Evolutionary conservation across 495 filamentous ascomycete genomes (phyloP), one percentile per base, ranked within the genome.

Genomic region (Neurospora sp.): DNA sequence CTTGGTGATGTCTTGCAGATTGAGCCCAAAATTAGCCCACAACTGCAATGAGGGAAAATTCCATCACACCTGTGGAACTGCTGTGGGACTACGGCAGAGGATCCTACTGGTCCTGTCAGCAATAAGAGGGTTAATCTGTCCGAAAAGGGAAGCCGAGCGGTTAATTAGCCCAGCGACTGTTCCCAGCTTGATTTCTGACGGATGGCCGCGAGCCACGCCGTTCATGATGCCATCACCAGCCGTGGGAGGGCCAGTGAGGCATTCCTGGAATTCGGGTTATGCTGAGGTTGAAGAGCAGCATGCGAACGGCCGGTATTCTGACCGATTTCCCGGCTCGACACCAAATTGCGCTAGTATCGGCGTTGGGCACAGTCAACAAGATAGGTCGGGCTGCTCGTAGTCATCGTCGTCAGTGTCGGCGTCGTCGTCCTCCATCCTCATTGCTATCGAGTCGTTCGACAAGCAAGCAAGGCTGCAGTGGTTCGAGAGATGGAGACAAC

Each of bases 91-190:
- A 37, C 53, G 53, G 53, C 53, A 37, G 27, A 65, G 27, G 53
- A 35, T 65, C 53, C 53, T 65, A 14, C 53, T 61, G 22, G 53
- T 35, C 12, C 22, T 65, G 27, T 17, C 27, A 65, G 53, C 53
- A 65, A 65, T 65, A 65, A 35, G 14, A 14, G 53, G 71, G 39
- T 74, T 59, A 74, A 70, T 73, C 61, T 59, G 61, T 73, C 76
- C 73, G 16, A 73, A 77, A 71, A 20, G 17, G 71, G 74, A 74
- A 70, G 42, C 17, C 3, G 38, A 40, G 79, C 79, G 79, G 73
- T 74, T 80, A 82, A 81, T 81, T 81, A 77, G 73, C 39, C 78
- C 80, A 74, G 10, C 59, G 7, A 17, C 27, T 27, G 22, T 61
- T 31, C 53, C 10, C n/a, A 59, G 5, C 20, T 59, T 59, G n/a